Evolutionary conservation across 805 yeast species (phyloP), one percentile per base, ranked within the genome.

Genomic region (Saccharomycopsis lassenensis): DNA sequence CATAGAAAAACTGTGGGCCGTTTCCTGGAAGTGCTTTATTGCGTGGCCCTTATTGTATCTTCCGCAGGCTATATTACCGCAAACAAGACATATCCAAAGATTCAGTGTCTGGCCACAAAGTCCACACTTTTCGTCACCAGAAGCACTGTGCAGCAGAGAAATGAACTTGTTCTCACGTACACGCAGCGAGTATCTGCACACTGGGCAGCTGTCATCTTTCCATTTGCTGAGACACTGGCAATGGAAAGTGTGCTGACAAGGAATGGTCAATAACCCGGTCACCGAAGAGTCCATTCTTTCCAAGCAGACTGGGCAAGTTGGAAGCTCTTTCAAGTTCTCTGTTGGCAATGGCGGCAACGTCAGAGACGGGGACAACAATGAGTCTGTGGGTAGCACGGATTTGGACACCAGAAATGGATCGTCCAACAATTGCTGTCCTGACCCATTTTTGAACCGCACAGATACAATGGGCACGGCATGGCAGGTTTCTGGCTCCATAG

Each of bases 51-150:
- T 70, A 35, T 84, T 82, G 54, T 86, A 86, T 43, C 96, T 58
- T 27, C 93, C 89, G 58, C 96, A 86, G 0, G 95, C 95, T n/a
- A 85, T 63, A 51, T 81, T 77, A 0, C 96, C 95, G 58, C 96
- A 86, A 2, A 87, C 71, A 18, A 86, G 62, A 56, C 96, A 86
- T 1, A 84, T 77, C 95, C 96, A 86, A 11, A 86, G 58, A 52
- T 81, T 82, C 0, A 71, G 67, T 2, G 61, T 52, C 0, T 70
- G 62, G 1, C 65, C 62, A 57, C 96, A 86, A 2, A 63, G 59
- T 29, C 62, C 52, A 52, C 94, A 81, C 24, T 54, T 48, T 32
- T 58, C 51, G 40, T 49, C 34, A 19, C 8, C 17, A 11, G 8
- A 10, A 16, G 18, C 20, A 14, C 16, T 34, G n/a, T 29, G 21